These are phyloP conservation scores for Solanum etuberosum DNA, from an alignment of 257 asterid genomes.

Conservation along the genomic window DNA sequence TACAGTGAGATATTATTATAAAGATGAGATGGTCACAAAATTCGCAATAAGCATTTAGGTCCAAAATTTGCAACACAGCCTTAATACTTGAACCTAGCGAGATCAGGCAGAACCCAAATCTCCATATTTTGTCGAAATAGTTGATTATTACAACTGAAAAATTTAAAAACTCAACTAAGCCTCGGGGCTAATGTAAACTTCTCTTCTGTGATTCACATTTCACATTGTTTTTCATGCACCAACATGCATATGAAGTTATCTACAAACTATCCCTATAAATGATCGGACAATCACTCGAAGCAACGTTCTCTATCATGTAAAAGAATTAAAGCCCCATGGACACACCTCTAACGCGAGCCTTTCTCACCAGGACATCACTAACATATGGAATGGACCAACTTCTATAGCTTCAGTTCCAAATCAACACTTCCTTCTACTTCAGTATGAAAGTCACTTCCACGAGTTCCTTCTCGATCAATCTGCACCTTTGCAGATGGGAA, in stretches of 20 bases:
- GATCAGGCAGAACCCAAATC: background rate
- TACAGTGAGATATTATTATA: too few species aligned
- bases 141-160: background rate
- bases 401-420: conserved; percentile 58
- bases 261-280: background rate
- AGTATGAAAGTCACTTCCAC: conserved; percentile 11
- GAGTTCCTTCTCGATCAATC: conserved; percentile 5
- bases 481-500: conserved; percentile 29
- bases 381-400: background rate
- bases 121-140: background rate
- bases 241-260: too few species aligned
- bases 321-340: background rate
- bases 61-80: background rate
- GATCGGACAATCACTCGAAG: background rate
- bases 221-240: background rate
- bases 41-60: background rate
- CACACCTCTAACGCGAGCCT: background rate
- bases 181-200: background rate
- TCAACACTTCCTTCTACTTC: conserved; percentile 38
- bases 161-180: background rate
- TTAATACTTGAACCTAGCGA: background rate
- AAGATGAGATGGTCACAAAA: background rate
- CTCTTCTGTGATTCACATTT: background rate
- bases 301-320: background rate
- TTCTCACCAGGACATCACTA: background rate